A percentile compares a stretch with the other conserved stretches of the same genome.
Evolutionary conservation across 2,329 filamentous ascomycete species (phyloP).

Genomic region (Rhexocercosporidium sp.): DNA sequence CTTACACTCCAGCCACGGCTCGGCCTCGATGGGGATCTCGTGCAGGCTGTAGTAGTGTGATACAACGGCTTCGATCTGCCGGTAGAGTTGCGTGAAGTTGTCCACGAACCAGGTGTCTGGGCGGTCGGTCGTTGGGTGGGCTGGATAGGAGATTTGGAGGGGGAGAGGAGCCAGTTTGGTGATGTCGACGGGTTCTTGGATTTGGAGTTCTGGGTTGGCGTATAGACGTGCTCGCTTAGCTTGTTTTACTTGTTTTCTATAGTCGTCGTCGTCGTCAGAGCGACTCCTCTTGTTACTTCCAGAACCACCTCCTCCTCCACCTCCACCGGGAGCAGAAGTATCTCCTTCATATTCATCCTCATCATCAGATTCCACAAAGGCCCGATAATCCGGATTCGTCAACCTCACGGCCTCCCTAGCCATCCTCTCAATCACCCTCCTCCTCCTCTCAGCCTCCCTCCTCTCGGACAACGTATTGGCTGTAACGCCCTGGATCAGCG

Average conservation of each 20-base stretch:
- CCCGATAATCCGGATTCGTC: not conserved
- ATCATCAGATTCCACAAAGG: not conserved
- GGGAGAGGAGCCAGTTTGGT: conserved; percentile 21
- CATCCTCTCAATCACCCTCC: not conserved
- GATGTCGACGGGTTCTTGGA: conserved; percentile 15
- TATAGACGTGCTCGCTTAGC: not conserved
- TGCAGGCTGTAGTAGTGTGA: conserved; percentile 27
- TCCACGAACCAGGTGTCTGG: conserved; percentile 31
- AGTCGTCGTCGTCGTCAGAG: not conserved
- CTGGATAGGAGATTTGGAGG: conserved; percentile 21
- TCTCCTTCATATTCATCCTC: not conserved
- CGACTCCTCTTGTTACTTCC: not conserved
- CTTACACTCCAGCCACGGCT: conserved; percentile 25
- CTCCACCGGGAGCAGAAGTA: not conserved
- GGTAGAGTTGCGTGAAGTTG: conserved; percentile 26
- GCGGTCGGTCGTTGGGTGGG: conserved; percentile 29
- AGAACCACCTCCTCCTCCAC: not conserved
- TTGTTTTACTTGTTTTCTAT: not conserved
- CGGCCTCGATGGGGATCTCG: conserved; percentile 19
- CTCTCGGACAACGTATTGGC: not conserved
- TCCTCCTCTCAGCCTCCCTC: not conserved
- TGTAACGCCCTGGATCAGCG: not conserved
- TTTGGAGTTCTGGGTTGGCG: not conserved
- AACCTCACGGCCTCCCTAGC: not conserved
- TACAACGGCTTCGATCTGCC: conserved; percentile 16